Evolutionary conservation across 2,329 filamentous ascomycete species (phyloP).

Genomic region (Epichloe scottii): DNA sequence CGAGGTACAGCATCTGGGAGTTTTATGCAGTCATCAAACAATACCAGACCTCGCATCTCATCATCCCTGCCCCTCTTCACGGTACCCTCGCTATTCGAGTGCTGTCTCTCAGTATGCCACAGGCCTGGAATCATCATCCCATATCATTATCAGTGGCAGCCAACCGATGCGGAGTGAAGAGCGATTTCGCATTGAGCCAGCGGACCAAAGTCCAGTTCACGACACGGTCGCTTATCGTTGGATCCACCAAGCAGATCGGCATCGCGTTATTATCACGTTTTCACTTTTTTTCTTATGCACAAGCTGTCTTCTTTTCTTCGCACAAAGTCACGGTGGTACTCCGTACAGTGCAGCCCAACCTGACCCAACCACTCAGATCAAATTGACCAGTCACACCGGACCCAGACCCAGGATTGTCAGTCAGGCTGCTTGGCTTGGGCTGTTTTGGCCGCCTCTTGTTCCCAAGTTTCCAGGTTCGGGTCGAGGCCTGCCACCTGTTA

Average conservation of each 20-base stretch:
- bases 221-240: background rate
- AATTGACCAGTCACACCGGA: background rate
- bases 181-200: too few relatives aligned
- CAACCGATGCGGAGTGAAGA: too few relatives aligned
- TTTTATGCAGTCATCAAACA: too few relatives aligned
- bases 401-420: background rate
- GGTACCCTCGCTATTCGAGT: too few relatives aligned
- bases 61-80: too few relatives aligned
- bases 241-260: background rate
- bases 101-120: too few relatives aligned
- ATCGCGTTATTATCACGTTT: background rate
- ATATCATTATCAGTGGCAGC: background rate
- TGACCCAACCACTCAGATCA: background rate
- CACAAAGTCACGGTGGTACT: background rate
- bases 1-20: too few relatives aligned
- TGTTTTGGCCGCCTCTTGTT: background rate
- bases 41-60: too few relatives aligned
- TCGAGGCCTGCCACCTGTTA: background rate
- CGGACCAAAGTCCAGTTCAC: too few relatives aligned
- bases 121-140: too few relatives aligned
- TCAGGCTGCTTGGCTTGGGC: background rate
- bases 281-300: background rate
- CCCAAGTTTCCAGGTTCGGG: background rate
- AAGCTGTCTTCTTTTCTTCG: too few relatives aligned
- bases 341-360: slow-evolving; percentile 4